Conservation (phyloP, 768 basidiomycete genomes). For the Boletellus ananas region DNA sequence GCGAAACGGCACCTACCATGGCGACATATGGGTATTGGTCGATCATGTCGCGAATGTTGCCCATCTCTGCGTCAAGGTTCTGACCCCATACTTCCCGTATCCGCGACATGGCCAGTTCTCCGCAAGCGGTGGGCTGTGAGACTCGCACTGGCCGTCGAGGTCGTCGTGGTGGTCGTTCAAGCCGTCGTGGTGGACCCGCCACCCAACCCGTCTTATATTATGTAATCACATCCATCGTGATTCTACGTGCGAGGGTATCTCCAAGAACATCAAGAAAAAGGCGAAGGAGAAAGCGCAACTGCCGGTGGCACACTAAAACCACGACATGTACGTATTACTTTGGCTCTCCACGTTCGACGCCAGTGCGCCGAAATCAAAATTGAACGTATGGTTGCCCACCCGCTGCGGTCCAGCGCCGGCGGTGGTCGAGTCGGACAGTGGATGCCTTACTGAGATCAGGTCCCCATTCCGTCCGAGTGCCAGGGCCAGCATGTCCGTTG, state of each 20-base stretch:
- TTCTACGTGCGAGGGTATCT: conserved; percentile 6
- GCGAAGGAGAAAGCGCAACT: conserved; percentile 8
- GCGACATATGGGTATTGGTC: conserved; percentile 92
- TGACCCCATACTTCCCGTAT: conserved; percentile 96
- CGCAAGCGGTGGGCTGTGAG: not conserved
- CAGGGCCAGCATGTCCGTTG: conserved; percentile 31
- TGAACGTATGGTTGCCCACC: conserved; percentile 52
- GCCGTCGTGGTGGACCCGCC: not conserved
- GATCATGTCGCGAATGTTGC: conserved; percentile 77
- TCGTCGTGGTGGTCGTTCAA: conserved; percentile 21
- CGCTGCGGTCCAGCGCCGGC: conserved; percentile 32
- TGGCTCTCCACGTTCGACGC: conserved; percentile 54
- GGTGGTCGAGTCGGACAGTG: conserved; percentile 19
- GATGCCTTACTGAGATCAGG: conserved; percentile 16
- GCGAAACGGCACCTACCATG: conserved; percentile 60
- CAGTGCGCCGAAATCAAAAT: conserved; percentile 61
- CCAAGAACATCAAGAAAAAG: conserved; percentile 20
- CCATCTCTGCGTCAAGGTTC: conserved; percentile 92
- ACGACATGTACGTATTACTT: conserved; percentile 58
- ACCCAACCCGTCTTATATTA: conserved; percentile 18
- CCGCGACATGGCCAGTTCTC: conserved; percentile 52
- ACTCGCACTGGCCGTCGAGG: conserved; percentile 8
- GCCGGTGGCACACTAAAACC: conserved; percentile 42
- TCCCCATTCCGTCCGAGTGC: conserved; percentile 30
- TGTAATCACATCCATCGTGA: conserved; percentile 17